Conservation (phyloP, 163 green algal genomes). For the Chloromonas sp. region DNA sequence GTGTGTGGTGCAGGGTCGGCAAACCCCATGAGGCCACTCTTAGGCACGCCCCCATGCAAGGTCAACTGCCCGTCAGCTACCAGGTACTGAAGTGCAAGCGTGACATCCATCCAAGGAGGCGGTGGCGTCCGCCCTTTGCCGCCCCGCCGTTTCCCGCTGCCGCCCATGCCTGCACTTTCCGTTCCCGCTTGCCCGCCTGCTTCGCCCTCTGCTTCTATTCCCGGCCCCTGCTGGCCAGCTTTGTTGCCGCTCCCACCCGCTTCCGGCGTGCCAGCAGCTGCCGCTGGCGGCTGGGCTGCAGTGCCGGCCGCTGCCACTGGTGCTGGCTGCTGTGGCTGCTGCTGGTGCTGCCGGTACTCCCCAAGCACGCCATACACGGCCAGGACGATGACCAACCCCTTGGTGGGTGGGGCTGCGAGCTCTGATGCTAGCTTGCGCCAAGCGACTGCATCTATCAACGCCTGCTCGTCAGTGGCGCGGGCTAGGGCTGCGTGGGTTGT, state of each 20-base stretch:
- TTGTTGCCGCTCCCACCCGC: not conserved
- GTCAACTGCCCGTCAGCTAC: slow-evolving; percentile 39
- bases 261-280: not conserved
- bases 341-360: slow-evolving; percentile 1
- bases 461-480: not conserved
- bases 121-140: slow-evolving; percentile 8
- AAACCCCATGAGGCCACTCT: slow-evolving; percentile 71
- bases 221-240: not conserved
- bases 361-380: slow-evolving; percentile 22
- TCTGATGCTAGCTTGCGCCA: slow-evolving; percentile 28
- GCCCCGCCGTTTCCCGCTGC: not conserved
- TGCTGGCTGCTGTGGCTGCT: too few species aligned
- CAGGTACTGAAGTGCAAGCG: slow-evolving; percentile 64
- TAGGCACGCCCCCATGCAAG: slow-evolving; percentile 51
- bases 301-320: not conserved
- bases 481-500: not conserved
- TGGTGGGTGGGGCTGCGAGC: not conserved
- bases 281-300: not conserved
- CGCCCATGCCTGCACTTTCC: too few species aligned
- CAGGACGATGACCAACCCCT: slow-evolving; percentile 6
- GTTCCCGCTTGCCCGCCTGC: not conserved
- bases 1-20: slow-evolving; percentile 41
- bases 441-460: slow-evolving; percentile 12
- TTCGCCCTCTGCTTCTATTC: not conserved
- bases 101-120: slow-evolving; percentile 53